Base-by-base conservation (phyloP, 371 early-diverging fungal genomes). In the Vittaforma corneae region DNA sequence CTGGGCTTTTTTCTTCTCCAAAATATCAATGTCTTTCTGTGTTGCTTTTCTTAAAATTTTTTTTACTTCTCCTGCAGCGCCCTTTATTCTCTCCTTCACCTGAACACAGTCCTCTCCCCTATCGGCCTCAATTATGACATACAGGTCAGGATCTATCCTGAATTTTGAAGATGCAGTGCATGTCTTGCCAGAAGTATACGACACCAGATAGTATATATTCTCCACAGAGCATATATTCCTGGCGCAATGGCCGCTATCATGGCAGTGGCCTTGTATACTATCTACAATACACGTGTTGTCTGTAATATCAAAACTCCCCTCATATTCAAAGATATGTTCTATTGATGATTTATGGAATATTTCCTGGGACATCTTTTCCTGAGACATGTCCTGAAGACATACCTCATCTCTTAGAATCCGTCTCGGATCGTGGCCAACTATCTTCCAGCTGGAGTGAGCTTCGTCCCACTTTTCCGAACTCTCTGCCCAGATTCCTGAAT, bases 71-170 rank as follows among this genome's bases (percentile, higher is more conserved):
- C n/a, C n/a, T n/a, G n/a, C n/a, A n/a, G n/a, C n/a, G 11, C 11
- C 40, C 18, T 40, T 40, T 11, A 40, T 11, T 11, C 18, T 40
- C 18, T 9, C 5, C 20, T 48, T 32, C 6, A 14, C 5, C 53
- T 69, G 61, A 9, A 76, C 80, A 30, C 75, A 76, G 57, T 80
- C 80, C 59, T 76, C 78, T 55, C 80, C 80, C 42, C 80, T 53
- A 46, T 80, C 80, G 4, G 80, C 80, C 61, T 80, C 80, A 34
- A 80, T 33, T 14, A 80, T 77, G 1, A 80, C 76, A 70, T 71
- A 76, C 16, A 40, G 32, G 32, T 65, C 62, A 28, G 26, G 1
- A 14, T 45, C 20, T 24, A 51, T 65, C 22, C 53, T 42, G 5
- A 46, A 62, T 34, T 29, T 29, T 16, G 57, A 57, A 60, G 60